Conservation (phyloP, 2,329 filamentous ascomycete species). For the Colletotrichum graminicola region DNA sequence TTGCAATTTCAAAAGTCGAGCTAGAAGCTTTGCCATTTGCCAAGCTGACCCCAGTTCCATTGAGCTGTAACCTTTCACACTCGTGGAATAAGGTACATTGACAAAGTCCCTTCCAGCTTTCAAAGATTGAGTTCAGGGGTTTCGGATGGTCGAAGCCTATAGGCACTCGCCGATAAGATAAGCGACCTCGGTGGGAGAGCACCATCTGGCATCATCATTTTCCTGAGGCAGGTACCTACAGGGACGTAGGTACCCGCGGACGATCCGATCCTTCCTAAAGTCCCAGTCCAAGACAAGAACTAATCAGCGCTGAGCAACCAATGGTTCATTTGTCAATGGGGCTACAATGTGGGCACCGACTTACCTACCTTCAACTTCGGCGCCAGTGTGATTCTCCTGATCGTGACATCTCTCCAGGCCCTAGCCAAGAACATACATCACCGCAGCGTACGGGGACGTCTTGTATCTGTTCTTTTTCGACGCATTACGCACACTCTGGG, state of each 20-base stretch:
- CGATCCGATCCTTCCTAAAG: not conserved
- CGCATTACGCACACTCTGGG: not conserved
- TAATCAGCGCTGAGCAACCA: not conserved
- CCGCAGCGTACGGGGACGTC: not conserved
- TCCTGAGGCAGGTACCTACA: not conserved
- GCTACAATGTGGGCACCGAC: not conserved
- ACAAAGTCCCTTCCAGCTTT: not conserved
- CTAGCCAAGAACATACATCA: not conserved
- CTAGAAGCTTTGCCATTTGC: not conserved
- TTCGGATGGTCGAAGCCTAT: not conserved
- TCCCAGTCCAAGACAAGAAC: not conserved
- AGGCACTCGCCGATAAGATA: not conserved
- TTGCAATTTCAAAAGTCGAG: not conserved
- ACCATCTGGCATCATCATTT: too few species aligned
- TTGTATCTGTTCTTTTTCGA: too few species aligned
- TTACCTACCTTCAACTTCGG: not conserved
- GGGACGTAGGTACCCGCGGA: not conserved
- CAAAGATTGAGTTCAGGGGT: not conserved
- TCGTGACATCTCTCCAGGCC: not conserved
- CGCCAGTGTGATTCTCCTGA: not conserved
- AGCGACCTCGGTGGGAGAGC: not conserved
- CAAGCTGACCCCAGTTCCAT: not conserved
- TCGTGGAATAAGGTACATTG: not conserved
- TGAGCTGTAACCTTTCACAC: not conserved
- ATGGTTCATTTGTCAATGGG: slow-evolving; percentile 2